Conservation (phyloP, 2,329 filamentous ascomycete species). For the Claviceps fusiformis region DNA sequence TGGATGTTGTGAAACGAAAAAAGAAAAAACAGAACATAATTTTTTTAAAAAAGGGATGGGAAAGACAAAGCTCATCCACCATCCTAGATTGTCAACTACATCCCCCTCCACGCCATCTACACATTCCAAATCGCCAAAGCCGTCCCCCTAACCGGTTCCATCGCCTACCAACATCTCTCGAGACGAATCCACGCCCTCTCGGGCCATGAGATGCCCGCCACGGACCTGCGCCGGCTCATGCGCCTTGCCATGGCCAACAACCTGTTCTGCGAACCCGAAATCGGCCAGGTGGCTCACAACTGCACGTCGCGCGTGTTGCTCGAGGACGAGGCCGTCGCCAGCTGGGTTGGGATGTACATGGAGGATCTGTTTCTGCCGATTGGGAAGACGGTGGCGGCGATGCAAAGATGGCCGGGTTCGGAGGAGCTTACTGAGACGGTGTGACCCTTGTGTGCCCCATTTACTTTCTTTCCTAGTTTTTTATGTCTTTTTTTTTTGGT, state of each 20-base stretch:
- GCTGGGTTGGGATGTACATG: conserved; percentile 18
- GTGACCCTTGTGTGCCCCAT: not conserved
- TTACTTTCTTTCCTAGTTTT: not conserved
- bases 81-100: conserved; percentile 12
- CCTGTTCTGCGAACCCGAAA: conserved; percentile 25
- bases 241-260: conserved; percentile 25
- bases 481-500: not conserved
- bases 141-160: conserved; percentile 14
- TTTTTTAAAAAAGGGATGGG: not conserved
- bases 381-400: conserved; percentile 18
- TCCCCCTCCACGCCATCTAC: conserved; percentile 18
- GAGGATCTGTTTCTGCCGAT: conserved; percentile 18
- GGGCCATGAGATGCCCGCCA: conserved; percentile 20
- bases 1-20: not conserved
- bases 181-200: conserved; percentile 18
- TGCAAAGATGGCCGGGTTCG: conserved; percentile 23
- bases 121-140: conserved; percentile 18
- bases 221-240: conserved; percentile 21
- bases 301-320: conserved; percentile 18
- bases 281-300: conserved; percentile 26
- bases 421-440: conserved; percentile 21
- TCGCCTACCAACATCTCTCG: conserved; percentile 15
- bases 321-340: conserved; percentile 14
- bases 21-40: not conserved
- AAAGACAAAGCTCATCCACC: not conserved